A percentile compares a stretch with the other conserved stretches of the same genome.
These are phyloP conservation scores for Aureobasidium sp. DNA, from an alignment of 2,329 filamentous ascomycete genomes.

Conservation along the genomic window DNA sequence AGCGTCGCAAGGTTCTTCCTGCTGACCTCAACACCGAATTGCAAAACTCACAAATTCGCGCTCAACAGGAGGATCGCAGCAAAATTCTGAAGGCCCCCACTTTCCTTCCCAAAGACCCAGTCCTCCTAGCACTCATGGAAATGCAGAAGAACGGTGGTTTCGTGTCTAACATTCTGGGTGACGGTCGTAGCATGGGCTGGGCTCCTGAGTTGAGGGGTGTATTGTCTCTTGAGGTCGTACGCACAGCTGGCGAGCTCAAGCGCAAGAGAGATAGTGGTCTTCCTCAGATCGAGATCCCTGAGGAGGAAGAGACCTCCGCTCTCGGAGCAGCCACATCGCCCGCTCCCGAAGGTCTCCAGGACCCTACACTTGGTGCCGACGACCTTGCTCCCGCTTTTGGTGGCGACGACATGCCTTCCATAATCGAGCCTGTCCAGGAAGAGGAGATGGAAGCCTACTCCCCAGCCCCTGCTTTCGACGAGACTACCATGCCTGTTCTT, in stretches of 20 bases:
- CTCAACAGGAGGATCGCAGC: constrained; percentile 76
- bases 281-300: constrained; percentile 64
- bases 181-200: constrained; percentile 71
- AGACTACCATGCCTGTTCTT: constrained; percentile 66
- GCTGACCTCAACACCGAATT: constrained; percentile 78
- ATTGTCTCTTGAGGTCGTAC: constrained; percentile 76
- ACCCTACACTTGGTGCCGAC: constrained; percentile 24
- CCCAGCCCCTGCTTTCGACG: constrained; percentile 59
- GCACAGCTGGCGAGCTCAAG: constrained; percentile 73
- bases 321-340: constrained; percentile 28
- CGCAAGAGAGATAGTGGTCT: constrained; percentile 87
- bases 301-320: constrained; percentile 48
- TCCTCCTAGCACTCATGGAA: constrained; percentile 78
- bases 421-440: constrained; percentile 35
- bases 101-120: constrained; percentile 80
- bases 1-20: constrained; percentile 73
- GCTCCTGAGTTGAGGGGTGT: constrained; percentile 89
- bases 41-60: constrained; percentile 69
- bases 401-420: constrained; percentile 22
- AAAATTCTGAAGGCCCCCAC: constrained; percentile 76
- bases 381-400: constrained; percentile 24
- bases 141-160: constrained; percentile 90
- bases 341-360: constrained; percentile 22
- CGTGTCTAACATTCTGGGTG: constrained; percentile 77
- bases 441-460: constrained; percentile 22